Base-by-base conservation (phyloP, 768 basidiomycete species). In the Boletus rex-veris region DNA sequence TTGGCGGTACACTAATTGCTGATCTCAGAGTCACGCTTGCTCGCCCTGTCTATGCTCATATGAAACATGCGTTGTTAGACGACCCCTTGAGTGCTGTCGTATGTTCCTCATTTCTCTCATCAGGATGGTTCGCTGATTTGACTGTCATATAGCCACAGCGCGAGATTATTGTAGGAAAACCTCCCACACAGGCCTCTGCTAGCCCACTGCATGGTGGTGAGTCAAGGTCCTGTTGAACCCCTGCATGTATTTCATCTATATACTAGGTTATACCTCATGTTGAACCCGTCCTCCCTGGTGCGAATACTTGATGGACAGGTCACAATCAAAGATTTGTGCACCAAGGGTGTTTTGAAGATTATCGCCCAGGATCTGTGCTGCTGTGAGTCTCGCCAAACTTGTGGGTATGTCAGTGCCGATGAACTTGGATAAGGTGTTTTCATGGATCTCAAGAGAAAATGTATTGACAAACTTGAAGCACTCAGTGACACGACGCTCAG, bases 281-380 rank as follows among this genome's bases (percentile, higher is more conserved):
- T 26, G 88, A 92, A 47, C 79, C 93, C 2, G 84, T 92, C n/a
- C 79, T 91, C 7, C 85, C 90, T 0, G 84, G 82, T 24, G 21
- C 82, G 88, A 28, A 85, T 92, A 79, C 75, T 90, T 2, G 90
- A 92, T 63, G 91, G 90, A 3, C 82, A 89, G 63, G 91, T 91
- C 6, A 80, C 79, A 0, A 74, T 88, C 9, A 75, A 78, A 40
- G 87, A 89, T 6, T 75, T 92, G 7, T 79, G 80, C 1, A 75
- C 76, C 0, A 76, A 73, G 40, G 88, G 88, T 10, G 65, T 84
- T 1, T 73, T 92, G 11, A 82, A 86, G 21, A 69, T 80, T 12
- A 83, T 92, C 36, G 65, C 77, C 0, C 80, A 79, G 37, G 80
- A 81, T 31, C 21, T 24, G 21, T 4, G 21, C 21, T 4, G 4